Percentiles rank a stretch among this genome's conserved stretches.
phyloP scores from a whole-genome alignment of 1,284 basidiomycete genomes.

The Volvariella surrecta region DNA sequence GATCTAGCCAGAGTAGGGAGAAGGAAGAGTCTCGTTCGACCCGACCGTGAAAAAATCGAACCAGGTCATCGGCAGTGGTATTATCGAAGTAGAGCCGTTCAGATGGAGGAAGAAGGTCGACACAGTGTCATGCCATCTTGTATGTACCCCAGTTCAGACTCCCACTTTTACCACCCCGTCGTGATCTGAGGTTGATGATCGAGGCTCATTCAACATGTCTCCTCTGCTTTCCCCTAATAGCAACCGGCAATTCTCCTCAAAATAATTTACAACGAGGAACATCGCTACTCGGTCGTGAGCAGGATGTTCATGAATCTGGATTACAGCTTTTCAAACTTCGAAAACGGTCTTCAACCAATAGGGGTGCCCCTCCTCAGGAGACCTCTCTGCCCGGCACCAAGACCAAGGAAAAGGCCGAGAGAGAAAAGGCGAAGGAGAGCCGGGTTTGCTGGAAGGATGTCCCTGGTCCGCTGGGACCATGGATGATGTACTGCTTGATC shows the following conservation, averaged over 20 bases:
- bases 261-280: conserved; percentile 71
- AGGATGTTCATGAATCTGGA: conserved; percentile 83
- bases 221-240: conserved; percentile 16
- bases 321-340: conserved; percentile 81
- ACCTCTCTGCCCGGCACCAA: conserved; percentile 17
- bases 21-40: conserved; percentile 91
- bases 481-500: conserved; percentile 95
- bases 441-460: conserved; percentile 52
- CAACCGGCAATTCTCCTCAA: conserved; percentile 79
- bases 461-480: conserved; percentile 85
- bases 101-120: conserved; percentile 62
- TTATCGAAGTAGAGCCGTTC: conserved; percentile 85
- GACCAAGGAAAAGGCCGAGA: conserved; percentile 21
- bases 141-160: conserved; percentile 28
- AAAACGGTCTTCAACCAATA: conserved; percentile 45
- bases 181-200: background rate
- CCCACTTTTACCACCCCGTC: conserved; percentile 4
- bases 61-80: conserved; percentile 93
- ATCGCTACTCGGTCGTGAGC: conserved; percentile 80
- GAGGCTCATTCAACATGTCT: background rate
- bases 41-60: conserved; percentile 96
- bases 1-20: conserved; percentile 45
- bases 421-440: conserved; percentile 22
- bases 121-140: conserved; percentile 67
- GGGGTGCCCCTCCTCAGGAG: conserved; percentile 20